Evolutionary conservation across 768 basidiomycete genomes (phyloP), one percentile per base, ranked within the genome.

Genomic region (Boletus edulis): DNA sequence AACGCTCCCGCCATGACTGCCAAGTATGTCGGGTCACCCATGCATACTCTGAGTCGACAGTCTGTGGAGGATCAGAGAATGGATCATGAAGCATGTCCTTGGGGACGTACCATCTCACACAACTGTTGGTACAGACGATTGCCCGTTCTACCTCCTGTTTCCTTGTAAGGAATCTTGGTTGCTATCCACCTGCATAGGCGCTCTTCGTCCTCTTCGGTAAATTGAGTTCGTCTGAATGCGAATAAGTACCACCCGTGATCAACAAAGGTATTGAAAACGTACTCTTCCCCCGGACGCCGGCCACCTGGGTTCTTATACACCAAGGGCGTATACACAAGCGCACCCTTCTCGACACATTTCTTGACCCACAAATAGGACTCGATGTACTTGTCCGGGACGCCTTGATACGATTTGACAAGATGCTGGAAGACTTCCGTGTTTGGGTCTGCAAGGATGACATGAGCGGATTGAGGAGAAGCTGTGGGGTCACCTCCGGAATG

Each of bases 1-100:
- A 93, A 29, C 91, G 78, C 65, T 93, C 90, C 27, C 91, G 81
- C 90, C 90, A 93, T 15, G 90, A 93, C 60, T 91, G 89, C 90
- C 90, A 93, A 3, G 89, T 91, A 66, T 93, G 90, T 15, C 89
- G 84, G 24, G 75, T 78, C 18, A 91, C 91, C 90, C 90, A 92
- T 0, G 80, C 75, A 62, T 83, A 91, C 58, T 89, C 87, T 2
- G 88, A 85, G 57, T 90, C 86, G 47, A 72, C 71, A 46, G 75
- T 76, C 89, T 91, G 59, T 10, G 17, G 40, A 27, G 22, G 29
- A 35, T 61, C 18, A 63, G 38, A 63, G 38, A 48, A 12, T 27
- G n/a, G 18, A 53, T 35, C 11, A 3, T 24, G n/a, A 24, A 34
- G 14, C 15, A n/a, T 45, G 52, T 34, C 11, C 37, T 39, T n/a